Conservation (phyloP, 2,329 filamentous ascomycete species). For the Onygenales sp. region DNA sequence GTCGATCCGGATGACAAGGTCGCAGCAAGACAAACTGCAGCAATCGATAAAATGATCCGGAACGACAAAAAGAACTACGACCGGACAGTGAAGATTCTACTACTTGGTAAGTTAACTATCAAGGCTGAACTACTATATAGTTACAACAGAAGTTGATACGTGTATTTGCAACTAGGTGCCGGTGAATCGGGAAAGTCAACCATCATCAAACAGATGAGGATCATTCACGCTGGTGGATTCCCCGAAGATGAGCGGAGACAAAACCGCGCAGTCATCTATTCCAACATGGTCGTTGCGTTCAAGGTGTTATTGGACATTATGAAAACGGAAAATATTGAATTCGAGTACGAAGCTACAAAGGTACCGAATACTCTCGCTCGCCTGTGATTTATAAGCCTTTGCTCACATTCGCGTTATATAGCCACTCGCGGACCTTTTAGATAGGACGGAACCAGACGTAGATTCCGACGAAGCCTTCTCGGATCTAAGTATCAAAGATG, state of each 20-base stretch:
- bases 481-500: constrained; percentile 49
- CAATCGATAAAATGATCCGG: constrained; percentile 79
- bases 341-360: constrained; percentile 69
- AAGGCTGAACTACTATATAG: neutral
- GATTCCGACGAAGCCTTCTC: constrained; percentile 73
- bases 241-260: constrained; percentile 81
- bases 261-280: constrained; percentile 92
- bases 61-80: constrained; percentile 79
- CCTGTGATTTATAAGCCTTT: neutral
- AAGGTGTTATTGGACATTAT: constrained; percentile 85
- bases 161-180: constrained; percentile 52
- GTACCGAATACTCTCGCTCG: constrained; percentile 32
- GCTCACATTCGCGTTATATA: constrained; percentile 28
- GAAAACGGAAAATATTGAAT: constrained; percentile 71
- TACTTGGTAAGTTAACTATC: constrained; percentile 59
- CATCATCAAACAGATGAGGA: constrained; percentile 96
- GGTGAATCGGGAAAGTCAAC: constrained; percentile 95
- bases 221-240: constrained; percentile 92
- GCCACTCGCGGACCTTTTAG: constrained; percentile 69
- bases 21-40: constrained; percentile 38
- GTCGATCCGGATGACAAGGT: constrained; percentile 32
- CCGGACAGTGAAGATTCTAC: constrained; percentile 84
- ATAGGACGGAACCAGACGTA: constrained; percentile 67
- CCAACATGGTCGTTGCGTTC: constrained; percentile 87
- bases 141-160: neutral